These are phyloP conservation scores for Russula dissimulans DNA, from an alignment of 768 basidiomycete species.

Conservation along the genomic window DNA sequence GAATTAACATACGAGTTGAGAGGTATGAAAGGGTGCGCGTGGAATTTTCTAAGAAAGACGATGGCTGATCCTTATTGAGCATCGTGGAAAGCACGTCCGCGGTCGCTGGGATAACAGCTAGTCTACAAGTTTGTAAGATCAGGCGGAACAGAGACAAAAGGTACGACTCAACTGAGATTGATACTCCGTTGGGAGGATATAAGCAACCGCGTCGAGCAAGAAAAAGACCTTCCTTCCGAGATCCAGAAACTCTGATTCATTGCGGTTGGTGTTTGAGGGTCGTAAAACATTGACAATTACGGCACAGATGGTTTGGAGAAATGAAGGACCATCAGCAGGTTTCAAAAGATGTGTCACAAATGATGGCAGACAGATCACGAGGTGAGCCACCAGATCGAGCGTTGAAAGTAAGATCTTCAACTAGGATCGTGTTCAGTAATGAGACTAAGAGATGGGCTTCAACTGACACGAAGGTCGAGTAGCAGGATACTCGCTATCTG, in stretches of 20 bases:
- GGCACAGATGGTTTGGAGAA: slow-evolving; percentile 12
- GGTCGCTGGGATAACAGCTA: slow-evolving; percentile 32
- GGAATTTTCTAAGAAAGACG: slow-evolving; percentile 34
- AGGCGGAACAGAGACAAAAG: neutral
- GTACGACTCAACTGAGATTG: slow-evolving; percentile 3
- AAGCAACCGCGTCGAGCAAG: slow-evolving; percentile 11
- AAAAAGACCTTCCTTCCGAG: slow-evolving; percentile 11
- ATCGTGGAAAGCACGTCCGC: slow-evolving; percentile 38
- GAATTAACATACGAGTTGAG: slow-evolving; percentile 30
- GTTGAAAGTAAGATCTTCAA: slow-evolving; percentile 7
- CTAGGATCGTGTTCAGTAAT: slow-evolving; percentile 1
- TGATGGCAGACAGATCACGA: slow-evolving; percentile 13
- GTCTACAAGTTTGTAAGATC: slow-evolving; percentile 24
- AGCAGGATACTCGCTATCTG: slow-evolving; percentile 12
- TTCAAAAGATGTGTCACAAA: slow-evolving; percentile 7
- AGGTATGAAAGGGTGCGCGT: slow-evolving; percentile 41
- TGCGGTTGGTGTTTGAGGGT: slow-evolving; percentile 5
- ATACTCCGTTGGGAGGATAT: slow-evolving; percentile 8
- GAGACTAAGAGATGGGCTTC: neutral
- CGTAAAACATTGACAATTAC: slow-evolving; percentile 8
- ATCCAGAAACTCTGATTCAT: neutral
- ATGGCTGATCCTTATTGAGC: slow-evolving; percentile 42
- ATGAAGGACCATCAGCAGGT: neutral
- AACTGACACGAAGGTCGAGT: slow-evolving; percentile 11
- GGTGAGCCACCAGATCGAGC: slow-evolving; percentile 14